Percentiles rank a stretch among this genome's conserved stretches.
Conservation (phyloP, 2,329 filamentous ascomycete species). For the Sporothrix humicola region DNA sequence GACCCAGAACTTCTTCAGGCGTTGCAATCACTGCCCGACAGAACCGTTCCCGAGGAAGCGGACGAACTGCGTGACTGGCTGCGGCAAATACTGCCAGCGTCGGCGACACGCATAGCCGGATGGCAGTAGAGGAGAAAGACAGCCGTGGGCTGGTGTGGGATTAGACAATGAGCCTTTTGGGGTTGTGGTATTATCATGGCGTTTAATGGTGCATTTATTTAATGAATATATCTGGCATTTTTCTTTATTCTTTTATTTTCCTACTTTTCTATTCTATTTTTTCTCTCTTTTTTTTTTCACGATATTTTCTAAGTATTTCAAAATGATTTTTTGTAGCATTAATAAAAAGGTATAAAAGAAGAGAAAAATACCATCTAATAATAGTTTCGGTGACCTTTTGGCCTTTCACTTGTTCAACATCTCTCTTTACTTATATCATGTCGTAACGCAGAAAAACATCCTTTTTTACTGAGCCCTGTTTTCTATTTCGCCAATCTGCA, state of each 20-base stretch:
- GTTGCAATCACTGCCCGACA: slow-evolving; percentile 53
- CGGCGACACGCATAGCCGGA: slow-evolving; percentile 38
- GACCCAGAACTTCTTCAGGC: slow-evolving; percentile 50
- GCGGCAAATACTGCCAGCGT: slow-evolving; percentile 47
- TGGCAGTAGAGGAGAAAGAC: slow-evolving; percentile 27
- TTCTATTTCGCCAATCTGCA: neutral
- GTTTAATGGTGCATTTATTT: neutral
- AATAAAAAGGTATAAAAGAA: too few relatives aligned
- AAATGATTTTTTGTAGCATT: too few relatives aligned
- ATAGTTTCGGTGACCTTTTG: too few relatives aligned
- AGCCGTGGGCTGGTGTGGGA: neutral
- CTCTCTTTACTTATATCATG: neutral
- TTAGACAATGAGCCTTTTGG: neutral
- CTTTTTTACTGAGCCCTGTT: neutral
- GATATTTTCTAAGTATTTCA: neutral
- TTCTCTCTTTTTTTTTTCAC: neutral
- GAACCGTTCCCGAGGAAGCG: slow-evolving; percentile 58
- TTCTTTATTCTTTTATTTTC: neutral
- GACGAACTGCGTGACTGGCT: slow-evolving; percentile 56
- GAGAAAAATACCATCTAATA: too few relatives aligned
- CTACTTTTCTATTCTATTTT: too few relatives aligned
- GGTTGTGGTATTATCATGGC: neutral
- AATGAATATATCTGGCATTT: neutral
- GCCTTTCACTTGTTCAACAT: too few relatives aligned
- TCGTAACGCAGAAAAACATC: neutral